A percentile compares a stretch with the other conserved stretches of the same genome.
Conservation (phyloP, 495 filamentous ascomycete genomes). For the Pyronema domesticum region DNA sequence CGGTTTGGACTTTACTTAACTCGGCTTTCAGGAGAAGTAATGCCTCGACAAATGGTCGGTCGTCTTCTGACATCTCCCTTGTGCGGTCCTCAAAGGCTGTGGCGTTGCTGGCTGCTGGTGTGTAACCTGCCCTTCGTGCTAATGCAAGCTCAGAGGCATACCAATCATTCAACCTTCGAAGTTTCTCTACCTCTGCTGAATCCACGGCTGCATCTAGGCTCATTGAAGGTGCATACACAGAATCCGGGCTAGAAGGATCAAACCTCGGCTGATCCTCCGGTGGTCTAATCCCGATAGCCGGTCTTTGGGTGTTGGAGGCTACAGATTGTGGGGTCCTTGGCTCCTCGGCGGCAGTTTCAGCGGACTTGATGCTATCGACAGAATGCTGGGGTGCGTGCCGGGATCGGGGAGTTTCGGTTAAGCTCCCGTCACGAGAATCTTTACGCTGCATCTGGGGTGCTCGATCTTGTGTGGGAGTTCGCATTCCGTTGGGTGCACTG, state of each 20-base stretch:
- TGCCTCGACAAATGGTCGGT: conserved; percentile 80
- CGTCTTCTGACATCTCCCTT: conserved; percentile 64
- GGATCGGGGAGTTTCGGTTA: conserved; percentile 12
- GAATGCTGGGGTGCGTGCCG: conserved; percentile 1
- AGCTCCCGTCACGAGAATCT: background rate
- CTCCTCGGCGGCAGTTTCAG: background rate
- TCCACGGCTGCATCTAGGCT: background rate
- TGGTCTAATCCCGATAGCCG: background rate
- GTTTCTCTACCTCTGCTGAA: conserved; percentile 58
- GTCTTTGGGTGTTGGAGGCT: background rate
- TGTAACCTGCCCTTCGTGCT: conserved; percentile 74
- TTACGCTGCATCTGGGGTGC: conserved; percentile 7
- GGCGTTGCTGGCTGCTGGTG: conserved; percentile 49
- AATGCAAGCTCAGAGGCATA: conserved; percentile 87
- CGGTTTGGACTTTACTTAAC: conserved; percentile 62
- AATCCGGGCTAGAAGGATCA: background rate
- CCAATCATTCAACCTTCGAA: conserved; percentile 81
- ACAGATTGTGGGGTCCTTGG: background rate
- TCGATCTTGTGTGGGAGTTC: conserved; percentile 6
- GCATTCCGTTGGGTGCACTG: conserved; percentile 10
- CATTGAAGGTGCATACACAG: background rate
- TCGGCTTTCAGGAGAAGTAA: conserved; percentile 79
- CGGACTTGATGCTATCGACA: conserved; percentile 4
- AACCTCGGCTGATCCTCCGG: conserved; percentile 1
- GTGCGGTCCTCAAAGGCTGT: conserved; percentile 59